Base-by-base conservation (phyloP, 768 basidiomycete genomes). In the Strobilomyces dryophilus region DNA sequence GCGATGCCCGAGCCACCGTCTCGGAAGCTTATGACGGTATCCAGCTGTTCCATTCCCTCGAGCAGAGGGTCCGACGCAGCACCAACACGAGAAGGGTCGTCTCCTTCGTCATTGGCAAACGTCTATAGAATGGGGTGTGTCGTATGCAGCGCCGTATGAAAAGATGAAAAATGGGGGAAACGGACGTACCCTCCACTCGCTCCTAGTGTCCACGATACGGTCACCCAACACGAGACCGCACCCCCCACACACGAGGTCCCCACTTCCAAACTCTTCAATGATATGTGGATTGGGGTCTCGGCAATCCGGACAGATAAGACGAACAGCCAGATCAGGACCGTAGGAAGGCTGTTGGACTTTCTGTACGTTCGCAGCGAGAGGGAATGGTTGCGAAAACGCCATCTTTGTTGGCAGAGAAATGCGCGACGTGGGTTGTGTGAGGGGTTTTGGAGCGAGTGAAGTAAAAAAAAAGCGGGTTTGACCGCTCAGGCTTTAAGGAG, bases 41-140 rank as follows among this genome's bases (percentile, higher is more conserved):
- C 89, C 44, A 98, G 81, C 69, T 95, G 90, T 65, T 97, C 95
- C 63, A 92, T 87, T 36, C 93, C 94, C 69, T 98, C 93, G 74
- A 98, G 79, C 40, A 95, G 74, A 29, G 95, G 92, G 71, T 98
- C 93, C 18, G 87, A 83, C 41, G 94, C 93, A 50, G 92, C 94
- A 74, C 97, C 97, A 61, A 99, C 97, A 88, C 97, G 97, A 60
- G 97, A 98, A 57, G 97, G 97, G 70, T 99, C 97, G 69, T 98
- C 95, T 57, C 95, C 95, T 77, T 99, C 97, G 64, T 98, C 95
- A 68, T 98, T 97, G 60, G 97, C 97, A 72, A 99, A 99, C 56
- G 97, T 98, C 90, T 98, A 75, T n/a, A 55, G 46, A 47, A 44
- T 14, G 42, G 52, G 11, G 18, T 51, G 57, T 14, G 41, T 63